Conservation (phyloP, 805 yeast genomes). For the Cephaloascus fragrans region DNA sequence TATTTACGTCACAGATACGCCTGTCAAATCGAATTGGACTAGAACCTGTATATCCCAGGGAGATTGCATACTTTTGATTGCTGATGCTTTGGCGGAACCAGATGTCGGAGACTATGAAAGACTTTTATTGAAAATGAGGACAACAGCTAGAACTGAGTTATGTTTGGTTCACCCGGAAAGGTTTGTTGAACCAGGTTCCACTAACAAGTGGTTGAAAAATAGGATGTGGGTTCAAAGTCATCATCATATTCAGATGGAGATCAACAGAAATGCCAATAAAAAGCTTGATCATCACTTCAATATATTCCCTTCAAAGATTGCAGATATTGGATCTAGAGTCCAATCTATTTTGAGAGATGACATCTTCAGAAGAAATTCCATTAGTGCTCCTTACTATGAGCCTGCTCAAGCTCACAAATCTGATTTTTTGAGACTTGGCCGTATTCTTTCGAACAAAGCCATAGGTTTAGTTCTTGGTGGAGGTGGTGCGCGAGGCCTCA, state of each 20-base stretch:
- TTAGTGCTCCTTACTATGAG: conserved; percentile 9
- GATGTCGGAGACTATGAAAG: conserved; percentile 82
- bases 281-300: conserved; percentile 3
- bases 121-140: conserved; percentile 59
- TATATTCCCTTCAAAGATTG: conserved; percentile 4
- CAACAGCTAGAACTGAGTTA: conserved; percentile 82
- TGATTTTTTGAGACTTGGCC: conserved; percentile 83
- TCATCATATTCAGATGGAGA: conserved; percentile 77
- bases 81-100: conserved; percentile 70
- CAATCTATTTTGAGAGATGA: conserved; percentile 10
- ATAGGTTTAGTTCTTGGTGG: conserved; percentile 94
- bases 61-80: conserved; percentile 82
- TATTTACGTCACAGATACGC: conserved; percentile 81
- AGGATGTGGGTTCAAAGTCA: conserved; percentile 90
- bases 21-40: conserved; percentile 81
- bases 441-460: conserved; percentile 86
- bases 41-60: conserved; percentile 90
- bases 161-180: conserved; percentile 78
- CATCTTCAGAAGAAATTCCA: conserved; percentile 7
- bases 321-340: conserved; percentile 13
- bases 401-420: conserved; percentile 55
- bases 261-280: conserved; percentile 12
- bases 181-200: conserved; percentile 75
- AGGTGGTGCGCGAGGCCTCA: conserved; percentile 93
- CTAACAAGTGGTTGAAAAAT: conserved; percentile 74